Evolutionary conservation across 2,329 filamentous ascomycete species (phyloP).

Genomic region (Atkinsonella texensis): DNA sequence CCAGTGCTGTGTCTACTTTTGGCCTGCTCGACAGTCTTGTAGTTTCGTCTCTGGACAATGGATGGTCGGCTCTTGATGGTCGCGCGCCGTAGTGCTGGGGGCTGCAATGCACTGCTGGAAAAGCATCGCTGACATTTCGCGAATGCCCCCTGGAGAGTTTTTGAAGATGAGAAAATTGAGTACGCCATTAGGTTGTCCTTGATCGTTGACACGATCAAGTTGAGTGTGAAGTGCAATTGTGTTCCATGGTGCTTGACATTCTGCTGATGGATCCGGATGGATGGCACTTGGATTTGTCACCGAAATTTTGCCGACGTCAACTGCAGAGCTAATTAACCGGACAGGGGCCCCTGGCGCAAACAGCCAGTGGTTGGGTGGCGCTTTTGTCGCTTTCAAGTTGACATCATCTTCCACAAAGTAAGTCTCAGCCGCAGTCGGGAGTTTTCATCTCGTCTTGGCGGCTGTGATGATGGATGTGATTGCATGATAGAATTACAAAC

Average conservation of each 20-base stretch:
- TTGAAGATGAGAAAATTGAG: conserved; percentile 20
- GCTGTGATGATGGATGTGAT: background rate
- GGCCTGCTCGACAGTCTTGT: conserved; percentile 46
- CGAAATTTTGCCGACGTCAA: conserved; percentile 10
- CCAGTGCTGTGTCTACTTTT: conserved; percentile 46
- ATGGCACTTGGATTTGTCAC: background rate
- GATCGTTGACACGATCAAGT: background rate
- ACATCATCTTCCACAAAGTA: background rate
- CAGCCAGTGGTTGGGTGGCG: background rate
- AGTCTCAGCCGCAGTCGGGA: background rate
- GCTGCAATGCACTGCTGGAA: conserved; percentile 22
- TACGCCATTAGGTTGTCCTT: conserved; percentile 25
- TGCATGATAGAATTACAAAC: background rate
- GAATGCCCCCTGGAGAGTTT: conserved; percentile 22
- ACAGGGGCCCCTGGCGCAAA: background rate
- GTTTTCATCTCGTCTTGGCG: background rate
- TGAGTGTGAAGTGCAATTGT: background rate
- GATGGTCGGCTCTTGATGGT: conserved; percentile 22
- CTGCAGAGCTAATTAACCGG: background rate
- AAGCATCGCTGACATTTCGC: conserved; percentile 29
- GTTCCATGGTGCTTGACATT: background rate
- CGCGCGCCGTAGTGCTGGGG: conserved; percentile 20
- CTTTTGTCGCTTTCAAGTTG: background rate
- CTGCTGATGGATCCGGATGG: background rate
- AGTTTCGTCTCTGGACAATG: conserved; percentile 26